These are phyloP conservation scores for Fraxinus baroniana DNA, from an alignment of 305 asterid species.

Conservation along the genomic window DNA sequence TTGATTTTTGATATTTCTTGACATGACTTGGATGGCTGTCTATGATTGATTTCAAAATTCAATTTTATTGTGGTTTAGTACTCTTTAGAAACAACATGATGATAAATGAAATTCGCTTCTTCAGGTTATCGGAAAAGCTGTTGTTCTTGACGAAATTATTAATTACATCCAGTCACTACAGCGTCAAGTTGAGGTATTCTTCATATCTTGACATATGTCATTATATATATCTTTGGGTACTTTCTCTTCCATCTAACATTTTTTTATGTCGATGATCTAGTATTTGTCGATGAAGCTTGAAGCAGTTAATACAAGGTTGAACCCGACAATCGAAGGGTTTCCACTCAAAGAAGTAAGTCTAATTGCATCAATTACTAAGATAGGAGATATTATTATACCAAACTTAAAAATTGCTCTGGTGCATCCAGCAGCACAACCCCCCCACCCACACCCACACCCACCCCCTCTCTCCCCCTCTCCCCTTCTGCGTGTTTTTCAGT, in stretches of 20 bases:
- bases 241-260: slow-evolving; percentile 17
- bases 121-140: slow-evolving; percentile 90
- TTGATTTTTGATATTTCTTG: slow-evolving; percentile 1
- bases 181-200: slow-evolving; percentile 83
- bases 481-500: neutral
- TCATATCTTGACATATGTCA: slow-evolving; percentile 4
- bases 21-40: neutral
- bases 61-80: neutral
- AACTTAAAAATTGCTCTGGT: neutral
- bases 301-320: slow-evolving; percentile 76
- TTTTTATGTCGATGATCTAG: slow-evolving; percentile 35
- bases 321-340: slow-evolving; percentile 54
- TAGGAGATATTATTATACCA: neutral
- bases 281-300: slow-evolving; percentile 96
- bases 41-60: neutral
- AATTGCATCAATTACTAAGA: neutral
- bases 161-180: slow-evolving; percentile 88
- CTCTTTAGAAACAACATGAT: neutral
- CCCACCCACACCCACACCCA: too few species aligned
- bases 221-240: neutral
- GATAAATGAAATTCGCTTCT: neutral
- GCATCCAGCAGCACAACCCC: neutral
- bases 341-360: slow-evolving; percentile 72
- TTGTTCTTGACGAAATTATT: slow-evolving; percentile 88
- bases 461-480: neutral